These are phyloP conservation scores for Capronia epimyces DNA, from an alignment of 2,329 filamentous ascomycete species.

Conservation along the genomic window DNA sequence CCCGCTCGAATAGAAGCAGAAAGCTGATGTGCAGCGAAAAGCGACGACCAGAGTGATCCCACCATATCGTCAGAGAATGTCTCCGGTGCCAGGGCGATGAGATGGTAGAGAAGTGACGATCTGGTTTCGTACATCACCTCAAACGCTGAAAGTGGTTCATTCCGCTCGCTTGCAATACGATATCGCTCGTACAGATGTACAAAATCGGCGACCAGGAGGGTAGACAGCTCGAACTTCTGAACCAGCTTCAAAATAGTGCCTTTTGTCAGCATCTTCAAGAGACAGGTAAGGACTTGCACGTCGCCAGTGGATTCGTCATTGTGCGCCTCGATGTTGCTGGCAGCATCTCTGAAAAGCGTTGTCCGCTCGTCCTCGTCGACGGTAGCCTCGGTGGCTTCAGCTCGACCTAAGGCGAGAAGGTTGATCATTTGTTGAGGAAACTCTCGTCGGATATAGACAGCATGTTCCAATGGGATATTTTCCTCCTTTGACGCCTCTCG, in stretches of 20 bases:
- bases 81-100: constrained; percentile 48
- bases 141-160: constrained; percentile 7
- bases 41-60: constrained; percentile 62
- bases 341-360: constrained; percentile 13
- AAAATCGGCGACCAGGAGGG: constrained; percentile 18
- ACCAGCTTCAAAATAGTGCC: constrained; percentile 1
- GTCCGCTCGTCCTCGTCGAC: constrained; percentile 15
- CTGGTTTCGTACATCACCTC: constrained; percentile 20
- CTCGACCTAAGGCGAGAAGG: constrained; percentile 11
- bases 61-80: constrained; percentile 60
- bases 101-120: constrained; percentile 8
- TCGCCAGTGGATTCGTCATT: constrained; percentile 17
- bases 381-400: constrained; percentile 4
- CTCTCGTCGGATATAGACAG: constrained; percentile 30
- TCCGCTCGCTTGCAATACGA: constrained; percentile 1
- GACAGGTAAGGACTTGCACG: constrained; percentile 13
- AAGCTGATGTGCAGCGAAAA: constrained; percentile 61
- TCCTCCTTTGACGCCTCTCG: constrained; percentile 61
- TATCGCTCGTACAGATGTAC: constrained; percentile 13
- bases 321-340: constrained; percentile 15
- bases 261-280: constrained; percentile 10
- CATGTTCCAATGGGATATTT: constrained; percentile 47
- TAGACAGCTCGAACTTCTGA: constrained; percentile 14
- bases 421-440: constrained; percentile 16
- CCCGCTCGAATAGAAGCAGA: constrained; percentile 57